Conservation (phyloP, 1,139 yeast species). For the Nakaseomyces bracarensis region DNA sequence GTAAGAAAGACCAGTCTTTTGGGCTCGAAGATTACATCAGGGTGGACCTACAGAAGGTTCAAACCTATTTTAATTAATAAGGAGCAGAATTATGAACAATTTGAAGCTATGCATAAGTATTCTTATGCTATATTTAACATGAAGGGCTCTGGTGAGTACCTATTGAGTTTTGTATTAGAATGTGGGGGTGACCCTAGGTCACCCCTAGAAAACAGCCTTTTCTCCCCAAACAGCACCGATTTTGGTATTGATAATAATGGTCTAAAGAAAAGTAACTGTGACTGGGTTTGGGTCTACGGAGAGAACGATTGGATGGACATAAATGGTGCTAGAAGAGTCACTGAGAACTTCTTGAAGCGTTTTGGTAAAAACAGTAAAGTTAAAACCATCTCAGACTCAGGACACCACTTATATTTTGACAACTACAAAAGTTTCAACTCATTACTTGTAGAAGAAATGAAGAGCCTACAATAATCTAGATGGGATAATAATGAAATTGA, state of each 20-base stretch:
- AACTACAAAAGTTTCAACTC: conserved; percentile 45
- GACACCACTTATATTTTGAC: conserved; percentile 65
- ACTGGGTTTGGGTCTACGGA: conserved; percentile 64
- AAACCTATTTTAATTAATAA: conserved; percentile 36
- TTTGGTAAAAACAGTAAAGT: conserved; percentile 34
- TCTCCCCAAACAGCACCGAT: conserved; percentile 21
- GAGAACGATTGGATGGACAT: conserved; percentile 72
- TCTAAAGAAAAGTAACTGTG: conserved; percentile 36
- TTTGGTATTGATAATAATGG: conserved; percentile 7
- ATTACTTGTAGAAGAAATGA: conserved; percentile 42
- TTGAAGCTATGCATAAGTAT: conserved; percentile 48
- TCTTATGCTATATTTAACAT: conserved; percentile 64
- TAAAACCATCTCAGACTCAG: conserved; percentile 44
- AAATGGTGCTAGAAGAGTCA: conserved; percentile 40
- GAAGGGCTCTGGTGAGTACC: conserved; percentile 69
- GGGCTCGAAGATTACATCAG: conserved; percentile 65
- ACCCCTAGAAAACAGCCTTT: conserved; percentile 49
- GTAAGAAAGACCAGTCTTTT: conserved; percentile 56
- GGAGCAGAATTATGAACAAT: conserved; percentile 35
- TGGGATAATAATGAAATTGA: no score
- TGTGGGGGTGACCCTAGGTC: conserved; percentile 70
- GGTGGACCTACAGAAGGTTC: conserved; percentile 68
- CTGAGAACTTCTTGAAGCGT: conserved; percentile 31
- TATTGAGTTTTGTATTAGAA: conserved; percentile 56
- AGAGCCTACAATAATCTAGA: conserved; percentile 15